These are phyloP conservation scores for Rubus parviflorus DNA, from an alignment of 306 rosid genomes.

Conservation along the genomic window DNA sequence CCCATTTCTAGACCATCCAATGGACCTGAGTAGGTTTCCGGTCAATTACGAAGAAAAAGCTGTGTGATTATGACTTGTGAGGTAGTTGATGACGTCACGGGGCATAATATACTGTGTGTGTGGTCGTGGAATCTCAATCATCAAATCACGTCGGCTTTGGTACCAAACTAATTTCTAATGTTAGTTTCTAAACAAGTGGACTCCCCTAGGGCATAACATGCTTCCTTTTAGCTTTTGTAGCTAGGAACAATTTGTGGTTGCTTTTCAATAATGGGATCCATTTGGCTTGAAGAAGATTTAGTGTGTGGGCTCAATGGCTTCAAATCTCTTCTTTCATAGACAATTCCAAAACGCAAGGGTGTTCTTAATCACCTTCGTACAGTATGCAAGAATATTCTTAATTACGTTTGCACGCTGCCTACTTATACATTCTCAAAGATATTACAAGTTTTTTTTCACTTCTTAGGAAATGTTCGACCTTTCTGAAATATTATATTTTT, in stretches of 20 bases:
- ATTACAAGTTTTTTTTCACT: background rate
- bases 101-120: background rate
- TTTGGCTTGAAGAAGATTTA: no score
- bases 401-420: no score
- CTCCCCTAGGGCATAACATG: background rate
- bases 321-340: background rate
- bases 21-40: background rate
- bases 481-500: no score
- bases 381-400: no score
- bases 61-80: constrained; percentile 4
- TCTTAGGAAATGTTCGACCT: background rate
- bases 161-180: background rate
- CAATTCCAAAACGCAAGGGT: no score
- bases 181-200: background rate
- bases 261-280: no score
- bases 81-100: constrained; percentile 8
- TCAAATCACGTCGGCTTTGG: background rate
- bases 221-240: no score
- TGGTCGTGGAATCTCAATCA: constrained; percentile 3
- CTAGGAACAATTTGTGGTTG: no score
- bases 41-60: background rate
- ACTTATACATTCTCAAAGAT: no score
- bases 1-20: background rate
- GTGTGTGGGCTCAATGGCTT: background rate
- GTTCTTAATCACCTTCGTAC: no score